Base-by-base conservation (phyloP, 148 eudicot species). In the Vaccinium myrtillus region DNA sequence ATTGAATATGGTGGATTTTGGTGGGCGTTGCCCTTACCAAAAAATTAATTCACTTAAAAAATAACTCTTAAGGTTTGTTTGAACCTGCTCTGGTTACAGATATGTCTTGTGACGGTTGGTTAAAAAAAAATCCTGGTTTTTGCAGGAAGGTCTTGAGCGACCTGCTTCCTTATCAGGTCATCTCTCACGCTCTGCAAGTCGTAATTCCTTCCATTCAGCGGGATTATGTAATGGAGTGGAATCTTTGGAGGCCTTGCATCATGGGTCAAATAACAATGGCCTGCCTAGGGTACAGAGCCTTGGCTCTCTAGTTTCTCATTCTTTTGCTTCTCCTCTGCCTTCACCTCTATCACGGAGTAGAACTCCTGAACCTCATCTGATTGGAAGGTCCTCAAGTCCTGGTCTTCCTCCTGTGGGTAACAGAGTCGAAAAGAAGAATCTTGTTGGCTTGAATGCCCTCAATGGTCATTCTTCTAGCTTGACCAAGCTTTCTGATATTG, bases 61-160 rank as follows among this genome's bases (percentile, higher is more conserved):
- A 39, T 27, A 67, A 65, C 39, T 67, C 8, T 32, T 7, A 14
- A 67, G 55, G 27, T 54, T 82, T 30, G 16, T 30, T 50, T 61
- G 18, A 73, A 54, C 67, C 71, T 65, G n/a, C 39, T 15, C 61
- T 50, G 8, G 21, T 54, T 53, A 78, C 12, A 77, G 56, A 12
- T 79, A 3, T 36, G 82, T 79, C 50, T 58, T 79, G 8, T 36
- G 69, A 55, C 39, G 53, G 48, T 61, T 67, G 19, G 43, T 48
- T 71, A 55, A 5, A 9, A 43, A 43, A 18, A 49, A 3, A 19
- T 82, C 77, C 15, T 10, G 12, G 25, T 79, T 75, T 70, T 81
- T 83, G 84, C 90, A 93, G 95, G 95, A 93, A 82, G 95, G 93
- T 75, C 87, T 85, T 83, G 86, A 87, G 61, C 86, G 81, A 59